Conservation (phyloP, 164 flowering plant species). For the Macadamia tetraphylla region DNA sequence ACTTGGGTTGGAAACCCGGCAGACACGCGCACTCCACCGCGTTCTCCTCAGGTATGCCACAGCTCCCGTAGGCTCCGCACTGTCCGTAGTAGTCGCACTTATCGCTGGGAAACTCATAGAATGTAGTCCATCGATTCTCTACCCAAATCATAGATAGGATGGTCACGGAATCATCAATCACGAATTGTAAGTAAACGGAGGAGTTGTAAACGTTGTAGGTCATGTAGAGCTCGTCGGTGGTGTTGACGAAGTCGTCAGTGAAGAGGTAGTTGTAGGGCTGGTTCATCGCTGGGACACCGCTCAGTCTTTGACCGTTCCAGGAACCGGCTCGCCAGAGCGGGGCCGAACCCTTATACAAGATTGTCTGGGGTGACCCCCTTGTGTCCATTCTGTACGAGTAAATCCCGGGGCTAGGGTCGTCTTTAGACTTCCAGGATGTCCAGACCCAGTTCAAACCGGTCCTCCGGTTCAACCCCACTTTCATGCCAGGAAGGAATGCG, state of each 20-base stretch:
- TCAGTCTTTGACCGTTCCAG: constrained; percentile 22
- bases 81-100: constrained; percentile 25
- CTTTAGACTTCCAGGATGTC: background rate
- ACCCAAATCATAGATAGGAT: constrained; percentile 17
- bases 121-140: constrained; percentile 17
- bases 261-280: background rate
- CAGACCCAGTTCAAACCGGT: background rate
- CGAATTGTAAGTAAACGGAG: constrained; percentile 10
- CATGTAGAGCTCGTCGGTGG: constrained; percentile 11
- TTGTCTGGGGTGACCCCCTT: background rate
- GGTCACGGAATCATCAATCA: constrained; percentile 13
- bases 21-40: background rate
- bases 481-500: constrained; percentile 12
- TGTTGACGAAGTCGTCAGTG: constrained; percentile 8
- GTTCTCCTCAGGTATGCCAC: constrained; percentile 20
- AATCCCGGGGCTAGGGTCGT: constrained; percentile 5
- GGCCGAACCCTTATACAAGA: background rate
- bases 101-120: constrained; percentile 19
- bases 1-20: constrained; percentile 5
- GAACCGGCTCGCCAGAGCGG: too few species aligned
- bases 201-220: background rate
- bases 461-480: constrained; percentile 1
- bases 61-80: constrained; percentile 28
- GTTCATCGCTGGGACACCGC: constrained; percentile 28
- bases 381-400: background rate